phyloP scores from a whole-genome alignment of 768 basidiomycete genomes.

The Mycena pura region DNA sequence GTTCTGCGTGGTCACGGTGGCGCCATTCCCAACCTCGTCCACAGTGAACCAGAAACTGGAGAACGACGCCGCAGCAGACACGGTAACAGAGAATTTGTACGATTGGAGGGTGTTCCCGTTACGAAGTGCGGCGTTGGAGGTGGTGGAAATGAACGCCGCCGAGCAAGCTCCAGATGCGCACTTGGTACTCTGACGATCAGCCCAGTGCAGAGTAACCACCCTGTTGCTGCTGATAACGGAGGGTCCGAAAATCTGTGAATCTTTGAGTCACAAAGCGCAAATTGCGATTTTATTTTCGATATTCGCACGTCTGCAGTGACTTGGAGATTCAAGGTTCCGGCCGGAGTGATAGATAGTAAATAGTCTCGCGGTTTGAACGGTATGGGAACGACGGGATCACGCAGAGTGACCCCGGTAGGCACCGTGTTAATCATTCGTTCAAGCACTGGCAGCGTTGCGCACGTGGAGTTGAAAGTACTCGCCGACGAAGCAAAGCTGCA shows the following conservation, averaged over 20 bases:
- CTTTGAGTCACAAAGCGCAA: background rate
- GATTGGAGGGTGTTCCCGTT: conserved; percentile 16
- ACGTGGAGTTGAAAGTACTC: background rate
- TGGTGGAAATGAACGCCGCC: background rate
- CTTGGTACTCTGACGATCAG: conserved; percentile 7
- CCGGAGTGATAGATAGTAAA: conserved; percentile 3
- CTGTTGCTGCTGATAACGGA: conserved; percentile 5
- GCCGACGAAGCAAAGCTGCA: conserved; percentile 9
- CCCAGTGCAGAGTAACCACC: conserved; percentile 18
- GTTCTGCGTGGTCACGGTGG: conserved; percentile 11
- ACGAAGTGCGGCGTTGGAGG: background rate
- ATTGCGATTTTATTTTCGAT: background rate
- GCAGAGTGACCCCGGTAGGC: conserved; percentile 5
- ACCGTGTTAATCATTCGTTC: conserved; percentile 13
- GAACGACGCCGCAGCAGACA: conserved; percentile 9
- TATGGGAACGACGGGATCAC: conserved; percentile 11
- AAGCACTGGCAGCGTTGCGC: conserved; percentile 4
- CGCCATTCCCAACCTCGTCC: conserved; percentile 14
- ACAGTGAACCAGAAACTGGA: conserved; percentile 22
- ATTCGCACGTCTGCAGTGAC: conserved; percentile 14
- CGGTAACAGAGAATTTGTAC: conserved; percentile 12
- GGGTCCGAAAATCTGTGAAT: conserved; percentile 10
- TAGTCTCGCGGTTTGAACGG: conserved; percentile 18
- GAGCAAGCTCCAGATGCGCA: conserved; percentile 16
- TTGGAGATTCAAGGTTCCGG: conserved; percentile 12